A percentile compares a stretch with the other conserved stretches of the same genome.
Evolutionary conservation across 306 rosid genomes (phyloP).

Genomic region (Ormosia emarginata): DNA sequence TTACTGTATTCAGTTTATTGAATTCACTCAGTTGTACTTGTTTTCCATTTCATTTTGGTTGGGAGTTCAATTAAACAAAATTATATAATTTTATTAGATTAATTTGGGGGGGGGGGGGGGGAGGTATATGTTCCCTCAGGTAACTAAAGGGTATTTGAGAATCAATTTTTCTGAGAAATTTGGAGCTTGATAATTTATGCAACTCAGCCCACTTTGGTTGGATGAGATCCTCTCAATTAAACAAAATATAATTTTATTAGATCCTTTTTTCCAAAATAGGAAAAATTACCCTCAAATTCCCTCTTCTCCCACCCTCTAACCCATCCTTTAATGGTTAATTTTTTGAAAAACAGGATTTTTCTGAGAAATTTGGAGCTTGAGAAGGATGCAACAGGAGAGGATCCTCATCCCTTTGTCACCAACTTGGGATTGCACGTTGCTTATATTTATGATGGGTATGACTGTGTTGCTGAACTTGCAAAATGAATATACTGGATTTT

Average conservation of each 20-base stretch:
- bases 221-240: no score
- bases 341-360: no score
- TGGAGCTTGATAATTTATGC: not conserved
- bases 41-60: not conserved
- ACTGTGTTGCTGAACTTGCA: not conserved
- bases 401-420: no score
- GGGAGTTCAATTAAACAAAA: not conserved
- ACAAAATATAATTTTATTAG: no score
- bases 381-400: no score
- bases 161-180: not conserved
- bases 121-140: not conserved
- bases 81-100: not conserved
- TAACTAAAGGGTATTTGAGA: not conserved
- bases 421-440: no score
- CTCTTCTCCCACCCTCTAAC: no score
- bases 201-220: not conserved
- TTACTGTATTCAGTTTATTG: not conserved
- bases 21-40: not conserved
- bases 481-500: not conserved
- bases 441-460: not conserved
- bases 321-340: no score
- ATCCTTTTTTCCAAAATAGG: no score
- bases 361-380: no score
- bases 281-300: no score
- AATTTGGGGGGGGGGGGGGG: not conserved